A percentile compares a stretch with the other conserved stretches of the same genome.
Conservation (phyloP, 495 filamentous ascomycete genomes). For the Aspergillus nidulans region DNA sequence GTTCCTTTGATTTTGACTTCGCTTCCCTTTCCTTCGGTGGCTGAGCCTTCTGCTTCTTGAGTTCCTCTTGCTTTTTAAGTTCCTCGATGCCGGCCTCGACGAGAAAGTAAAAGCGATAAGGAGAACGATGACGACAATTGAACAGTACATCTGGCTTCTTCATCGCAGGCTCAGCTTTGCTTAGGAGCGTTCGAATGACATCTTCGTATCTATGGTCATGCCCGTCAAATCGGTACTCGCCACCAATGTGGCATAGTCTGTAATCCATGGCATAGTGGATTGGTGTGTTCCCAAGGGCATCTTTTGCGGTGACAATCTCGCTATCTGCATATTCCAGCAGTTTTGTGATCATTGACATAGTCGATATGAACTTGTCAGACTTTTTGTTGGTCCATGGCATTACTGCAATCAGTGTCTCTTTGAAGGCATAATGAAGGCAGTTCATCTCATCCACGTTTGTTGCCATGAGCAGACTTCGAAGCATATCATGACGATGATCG, state of each 20-base stretch:
- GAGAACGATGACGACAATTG: neutral
- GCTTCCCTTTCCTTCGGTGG: neutral
- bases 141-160: neutral
- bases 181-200: neutral
- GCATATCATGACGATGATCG: neutral
- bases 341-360: neutral
- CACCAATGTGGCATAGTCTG: neutral
- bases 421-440: neutral
- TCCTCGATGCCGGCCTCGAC: neutral
- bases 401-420: neutral
- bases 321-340: neutral
- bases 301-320: neutral
- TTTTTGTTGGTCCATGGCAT: neutral
- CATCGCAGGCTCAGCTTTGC: neutral
- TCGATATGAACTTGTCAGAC: neutral
- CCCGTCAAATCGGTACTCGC: neutral
- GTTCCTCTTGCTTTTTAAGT: neutral
- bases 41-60: neutral
- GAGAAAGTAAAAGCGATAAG: neutral
- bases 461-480: neutral
- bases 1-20: neutral
- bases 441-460: neutral
- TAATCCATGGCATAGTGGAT: constrained; percentile 3
- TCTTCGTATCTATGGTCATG: neutral
- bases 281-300: neutral